Percentiles rank a stretch among this genome's conserved stretches.
Conservation (phyloP, 306 rosid genomes). For the Prunus campanulata region DNA sequence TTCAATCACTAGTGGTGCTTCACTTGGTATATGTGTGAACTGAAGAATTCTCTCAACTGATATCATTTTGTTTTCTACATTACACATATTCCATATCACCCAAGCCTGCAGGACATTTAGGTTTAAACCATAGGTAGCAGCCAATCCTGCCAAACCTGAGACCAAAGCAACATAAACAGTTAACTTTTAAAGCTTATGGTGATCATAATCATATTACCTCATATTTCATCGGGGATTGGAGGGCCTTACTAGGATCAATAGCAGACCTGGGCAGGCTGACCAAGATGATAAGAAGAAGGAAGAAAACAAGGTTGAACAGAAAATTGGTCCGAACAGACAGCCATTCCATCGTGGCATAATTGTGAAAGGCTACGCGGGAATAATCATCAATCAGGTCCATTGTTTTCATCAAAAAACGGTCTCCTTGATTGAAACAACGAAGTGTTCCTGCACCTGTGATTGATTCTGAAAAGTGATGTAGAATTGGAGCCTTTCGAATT, state of each 20-base stretch:
- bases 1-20: constrained; percentile 32
- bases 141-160: constrained; percentile 30
- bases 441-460: constrained; percentile 22
- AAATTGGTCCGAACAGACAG: constrained; percentile 22
- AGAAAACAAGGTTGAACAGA: constrained; percentile 22
- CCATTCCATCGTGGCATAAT: constrained; percentile 29
- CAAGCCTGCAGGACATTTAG: constrained; percentile 31
- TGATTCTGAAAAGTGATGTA: constrained; percentile 33
- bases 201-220: not conserved
- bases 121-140: constrained; percentile 32
- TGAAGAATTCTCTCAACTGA: constrained; percentile 35
- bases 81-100: constrained; percentile 30
- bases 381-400: constrained; percentile 21
- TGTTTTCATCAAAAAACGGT: constrained; percentile 16
- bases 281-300: constrained; percentile 14
- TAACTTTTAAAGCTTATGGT: not conserved
- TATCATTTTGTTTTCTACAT: constrained; percentile 29
- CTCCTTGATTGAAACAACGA: constrained; percentile 25
- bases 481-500: constrained; percentile 31
- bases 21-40: constrained; percentile 19
- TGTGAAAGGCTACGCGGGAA: constrained; percentile 24
- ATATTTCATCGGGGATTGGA: not conserved
- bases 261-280: constrained; percentile 23
- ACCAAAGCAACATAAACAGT: not conserved
- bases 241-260: constrained; percentile 24